Evolutionary conservation across 148 eudicot genomes (phyloP).

Genomic region (Suaeda aralocaspica): DNA sequence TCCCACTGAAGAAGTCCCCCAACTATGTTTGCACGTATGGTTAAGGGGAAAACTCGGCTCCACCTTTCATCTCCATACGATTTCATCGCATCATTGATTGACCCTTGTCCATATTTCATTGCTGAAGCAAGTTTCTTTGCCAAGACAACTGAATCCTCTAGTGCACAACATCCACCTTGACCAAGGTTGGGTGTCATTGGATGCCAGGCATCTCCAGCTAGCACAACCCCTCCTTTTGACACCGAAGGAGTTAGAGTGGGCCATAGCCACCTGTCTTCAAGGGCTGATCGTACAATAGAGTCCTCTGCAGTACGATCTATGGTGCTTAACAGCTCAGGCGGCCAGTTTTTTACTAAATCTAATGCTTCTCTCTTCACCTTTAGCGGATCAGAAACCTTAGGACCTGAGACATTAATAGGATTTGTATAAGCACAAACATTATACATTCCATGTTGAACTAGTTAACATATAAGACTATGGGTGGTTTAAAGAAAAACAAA

Average conservation of each 20-base stretch:
- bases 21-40: conserved; percentile 60
- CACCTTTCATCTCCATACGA: conserved; percentile 68
- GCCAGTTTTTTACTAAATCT: conserved; percentile 45
- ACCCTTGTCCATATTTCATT: conserved; percentile 31
- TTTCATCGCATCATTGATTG: conserved; percentile 59
- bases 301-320: conserved; percentile 58
- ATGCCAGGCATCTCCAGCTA: conserved; percentile 98
- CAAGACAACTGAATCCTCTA: conserved; percentile 75
- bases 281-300: conserved; percentile 46
- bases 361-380: conserved; percentile 54
- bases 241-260: conserved; percentile 69
- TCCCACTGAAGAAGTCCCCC: conserved; percentile 73
- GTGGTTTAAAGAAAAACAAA: too few relatives aligned
- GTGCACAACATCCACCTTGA: conserved; percentile 91
- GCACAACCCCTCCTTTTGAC: conserved; percentile 57
- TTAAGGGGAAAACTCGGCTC: conserved; percentile 58
- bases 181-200: conserved; percentile 99
- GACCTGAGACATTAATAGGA: conserved; percentile 42
- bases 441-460: too few relatives aligned
- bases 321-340: conserved; percentile 48
- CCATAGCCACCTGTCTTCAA: conserved; percentile 89
- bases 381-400: conserved; percentile 55
- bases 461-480: too few relatives aligned
- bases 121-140: conserved; percentile 51
- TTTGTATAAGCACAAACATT: not conserved